A percentile compares a stretch with the other conserved stretches of the same genome.
Evolutionary conservation across 352 stramenopile genomes (phyloP).

Genomic region (Blastocystis sp.): DNA sequence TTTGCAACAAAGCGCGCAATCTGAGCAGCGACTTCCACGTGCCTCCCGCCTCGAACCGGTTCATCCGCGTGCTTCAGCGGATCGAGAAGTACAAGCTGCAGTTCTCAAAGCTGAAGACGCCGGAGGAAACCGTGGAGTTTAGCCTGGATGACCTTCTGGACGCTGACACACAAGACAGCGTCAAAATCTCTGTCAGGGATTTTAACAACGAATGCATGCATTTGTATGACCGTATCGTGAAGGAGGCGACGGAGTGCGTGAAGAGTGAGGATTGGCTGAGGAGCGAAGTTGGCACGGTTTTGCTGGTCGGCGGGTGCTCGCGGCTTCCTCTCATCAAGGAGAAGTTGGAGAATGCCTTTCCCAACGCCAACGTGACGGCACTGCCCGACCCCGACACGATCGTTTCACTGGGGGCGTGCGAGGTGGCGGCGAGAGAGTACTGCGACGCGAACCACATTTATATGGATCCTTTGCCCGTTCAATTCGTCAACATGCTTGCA

Average conservation of each 20-base stretch:
- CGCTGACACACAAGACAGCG: not conserved
- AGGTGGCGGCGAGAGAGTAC: not conserved
- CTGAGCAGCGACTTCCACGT: not conserved
- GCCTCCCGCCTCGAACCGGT: not conserved
- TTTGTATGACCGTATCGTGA: not conserved
- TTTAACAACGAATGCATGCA: not conserved
- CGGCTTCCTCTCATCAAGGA: conserved; percentile 5
- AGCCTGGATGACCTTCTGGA: not conserved
- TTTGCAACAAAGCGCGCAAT: not conserved
- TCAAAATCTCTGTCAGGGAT: not conserved
- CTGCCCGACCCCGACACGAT: not conserved
- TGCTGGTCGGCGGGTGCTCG: conserved; percentile 45
- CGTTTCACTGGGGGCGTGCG: not conserved
- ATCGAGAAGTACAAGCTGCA: conserved; percentile 9
- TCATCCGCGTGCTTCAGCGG: not conserved
- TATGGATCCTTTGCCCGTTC: not conserved
- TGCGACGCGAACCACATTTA: not conserved
- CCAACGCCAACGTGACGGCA: not conserved
- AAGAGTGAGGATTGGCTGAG: not conserved
- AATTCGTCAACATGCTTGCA: not conserved
- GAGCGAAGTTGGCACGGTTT: not conserved
- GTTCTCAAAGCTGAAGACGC: not conserved
- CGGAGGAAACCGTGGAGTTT: not conserved
- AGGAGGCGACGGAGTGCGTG: not conserved
- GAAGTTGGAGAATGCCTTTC: not conserved